phyloP scores from a whole-genome alignment of 371 early-diverging fungal genomes.

The Saksenaea oblongispora region DNA sequence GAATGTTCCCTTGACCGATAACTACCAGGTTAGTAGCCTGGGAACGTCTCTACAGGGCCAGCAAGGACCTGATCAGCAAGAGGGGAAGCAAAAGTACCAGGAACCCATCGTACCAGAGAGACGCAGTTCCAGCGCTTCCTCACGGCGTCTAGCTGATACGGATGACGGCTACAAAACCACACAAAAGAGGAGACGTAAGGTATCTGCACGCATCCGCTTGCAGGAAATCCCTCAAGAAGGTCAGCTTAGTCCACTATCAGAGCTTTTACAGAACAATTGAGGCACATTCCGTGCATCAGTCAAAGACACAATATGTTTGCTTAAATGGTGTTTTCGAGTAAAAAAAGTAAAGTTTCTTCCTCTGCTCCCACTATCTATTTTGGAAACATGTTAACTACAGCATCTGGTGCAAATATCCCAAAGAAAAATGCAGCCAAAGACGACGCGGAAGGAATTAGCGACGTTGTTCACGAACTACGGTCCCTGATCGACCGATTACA shows the following conservation, averaged over 20 bases:
- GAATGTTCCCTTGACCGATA: background rate
- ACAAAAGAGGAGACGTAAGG: background rate
- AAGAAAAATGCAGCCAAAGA: conserved; percentile 5
- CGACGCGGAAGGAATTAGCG: conserved; percentile 2
- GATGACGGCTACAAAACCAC: background rate
- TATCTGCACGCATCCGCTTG: background rate
- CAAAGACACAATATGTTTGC: background rate
- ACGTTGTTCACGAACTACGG: background rate
- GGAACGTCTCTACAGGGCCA: background rate
- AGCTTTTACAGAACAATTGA: background rate
- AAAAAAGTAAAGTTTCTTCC: conserved; percentile 19
- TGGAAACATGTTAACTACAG: conserved; percentile 19
- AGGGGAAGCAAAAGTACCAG: background rate
- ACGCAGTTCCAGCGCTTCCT: background rate
- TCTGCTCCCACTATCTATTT: conserved; percentile 23
- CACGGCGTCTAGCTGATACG: background rate
- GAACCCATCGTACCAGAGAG: background rate
- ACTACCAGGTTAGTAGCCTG: background rate
- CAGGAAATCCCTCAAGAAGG: background rate
- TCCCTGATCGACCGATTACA: background rate
- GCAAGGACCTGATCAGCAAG: background rate
- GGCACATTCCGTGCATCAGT: background rate
- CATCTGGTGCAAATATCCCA: background rate
- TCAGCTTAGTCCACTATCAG: background rate
- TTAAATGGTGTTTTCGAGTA: conserved; percentile 1